phyloP scores from a whole-genome alignment of 805 yeast species.

The Ogataea chonburiensis region DNA sequence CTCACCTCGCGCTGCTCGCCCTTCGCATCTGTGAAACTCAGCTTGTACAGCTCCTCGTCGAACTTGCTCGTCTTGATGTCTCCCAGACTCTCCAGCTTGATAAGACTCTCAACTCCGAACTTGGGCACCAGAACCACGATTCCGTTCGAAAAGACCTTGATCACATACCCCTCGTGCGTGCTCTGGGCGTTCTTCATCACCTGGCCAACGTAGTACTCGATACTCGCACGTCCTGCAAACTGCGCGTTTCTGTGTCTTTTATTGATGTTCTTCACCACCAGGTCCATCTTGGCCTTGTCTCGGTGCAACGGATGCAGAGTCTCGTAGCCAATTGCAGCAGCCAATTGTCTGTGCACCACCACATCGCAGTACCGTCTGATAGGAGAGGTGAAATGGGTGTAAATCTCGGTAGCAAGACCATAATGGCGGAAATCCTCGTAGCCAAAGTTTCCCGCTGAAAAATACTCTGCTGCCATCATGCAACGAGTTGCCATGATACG shows the following conservation, averaged over 20 bases:
- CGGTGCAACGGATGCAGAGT: slow-evolving; percentile 76
- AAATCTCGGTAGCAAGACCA: slow-evolving; percentile 95
- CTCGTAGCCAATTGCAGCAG: slow-evolving; percentile 97
- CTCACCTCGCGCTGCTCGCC: slow-evolving; percentile 43
- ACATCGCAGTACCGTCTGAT: slow-evolving; percentile 97
- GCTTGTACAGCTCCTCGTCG: slow-evolving; percentile 74
- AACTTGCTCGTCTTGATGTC: slow-evolving; percentile 62
- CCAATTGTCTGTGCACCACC: slow-evolving; percentile 94
- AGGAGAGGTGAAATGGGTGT: slow-evolving; percentile 98
- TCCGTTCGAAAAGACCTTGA: slow-evolving; percentile 91
- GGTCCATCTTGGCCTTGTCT: slow-evolving; percentile 87
- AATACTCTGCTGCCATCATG: slow-evolving; percentile 99
- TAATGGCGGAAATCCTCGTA: slow-evolving; percentile 93
- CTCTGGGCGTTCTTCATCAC: slow-evolving; percentile 85
- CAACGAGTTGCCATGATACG: slow-evolving; percentile 98
- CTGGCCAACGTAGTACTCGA: slow-evolving; percentile 97
- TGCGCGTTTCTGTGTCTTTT: slow-evolving; percentile 96
- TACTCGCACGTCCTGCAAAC: slow-evolving; percentile 97
- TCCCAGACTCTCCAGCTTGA: slow-evolving; percentile 73
- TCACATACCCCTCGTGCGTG: slow-evolving; percentile 84
- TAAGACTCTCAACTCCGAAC: slow-evolving; percentile 93
- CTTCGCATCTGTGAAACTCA: slow-evolving; percentile 49
- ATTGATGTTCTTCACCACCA: slow-evolving; percentile 85
- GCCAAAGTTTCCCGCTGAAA: slow-evolving; percentile 85
- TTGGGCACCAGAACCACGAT: slow-evolving; percentile 92